These are phyloP conservation scores for Umbelopsis vinacea DNA, from an alignment of 192 early-diverging fungal species.

Conservation along the genomic window DNA sequence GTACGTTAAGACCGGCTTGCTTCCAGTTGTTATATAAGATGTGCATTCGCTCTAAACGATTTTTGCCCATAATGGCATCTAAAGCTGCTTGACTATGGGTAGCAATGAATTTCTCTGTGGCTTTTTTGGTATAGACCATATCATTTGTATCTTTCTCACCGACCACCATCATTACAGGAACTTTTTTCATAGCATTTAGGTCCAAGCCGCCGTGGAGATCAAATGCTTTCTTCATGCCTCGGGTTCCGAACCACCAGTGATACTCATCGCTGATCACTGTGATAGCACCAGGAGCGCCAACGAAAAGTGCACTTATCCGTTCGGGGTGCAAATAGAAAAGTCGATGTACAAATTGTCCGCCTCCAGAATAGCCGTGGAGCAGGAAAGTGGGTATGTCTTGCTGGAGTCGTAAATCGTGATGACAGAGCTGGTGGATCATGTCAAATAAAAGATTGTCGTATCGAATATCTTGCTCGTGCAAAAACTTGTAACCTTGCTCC, in stretches of 20 bases:
- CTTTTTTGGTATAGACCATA: not conserved
- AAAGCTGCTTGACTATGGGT: not conserved
- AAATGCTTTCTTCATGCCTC: not conserved
- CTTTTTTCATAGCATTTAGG: not conserved
- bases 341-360: conserved; percentile 10
- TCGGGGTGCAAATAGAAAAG: conserved; percentile 6
- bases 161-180: not conserved
- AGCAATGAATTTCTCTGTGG: not conserved
- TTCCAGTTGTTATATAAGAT: not conserved
- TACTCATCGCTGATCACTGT: not conserved
- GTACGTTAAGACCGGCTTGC: not conserved
- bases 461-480: not conserved
- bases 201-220: not conserved
- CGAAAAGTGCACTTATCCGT: not conserved
- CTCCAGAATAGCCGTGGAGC: conserved; percentile 1
- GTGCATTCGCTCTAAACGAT: not conserved
- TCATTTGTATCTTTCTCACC: conserved; percentile 1
- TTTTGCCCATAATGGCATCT: not conserved
- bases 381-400: not conserved
- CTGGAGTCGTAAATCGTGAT: not conserved
- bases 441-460: not conserved
- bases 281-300: not conserved
- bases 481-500: conserved; percentile 1
- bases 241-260: conserved; percentile 8
- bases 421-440: conserved; percentile 10